Percentiles rank a stretch among this genome's conserved stretches.
phyloP scores from a whole-genome alignment of 2,329 filamentous ascomycete genomes.

The Tolypocladium album region DNA sequence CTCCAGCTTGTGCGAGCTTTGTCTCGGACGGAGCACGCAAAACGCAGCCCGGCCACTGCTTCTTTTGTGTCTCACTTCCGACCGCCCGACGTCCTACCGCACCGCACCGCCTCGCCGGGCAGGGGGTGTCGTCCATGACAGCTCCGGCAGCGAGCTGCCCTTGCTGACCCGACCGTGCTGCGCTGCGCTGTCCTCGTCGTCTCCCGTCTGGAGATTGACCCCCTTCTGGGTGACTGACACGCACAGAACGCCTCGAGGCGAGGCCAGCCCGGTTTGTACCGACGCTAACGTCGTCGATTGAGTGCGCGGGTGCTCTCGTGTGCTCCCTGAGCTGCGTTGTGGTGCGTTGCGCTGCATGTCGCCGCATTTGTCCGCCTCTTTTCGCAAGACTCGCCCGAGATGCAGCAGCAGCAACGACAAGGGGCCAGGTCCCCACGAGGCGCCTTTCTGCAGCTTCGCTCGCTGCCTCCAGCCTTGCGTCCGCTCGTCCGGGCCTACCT shows the following conservation, averaged over 20 bases:
- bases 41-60: background rate
- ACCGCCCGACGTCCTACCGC: background rate
- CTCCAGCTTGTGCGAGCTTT: background rate
- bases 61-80: background rate
- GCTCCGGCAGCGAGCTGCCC: background rate
- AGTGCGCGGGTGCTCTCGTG: background rate
- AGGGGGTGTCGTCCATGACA: background rate
- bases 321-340: background rate
- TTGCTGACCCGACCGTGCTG: background rate
- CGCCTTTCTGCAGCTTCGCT: conserved; percentile 10
- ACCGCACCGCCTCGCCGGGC: background rate
- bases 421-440: background rate
- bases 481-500: conserved; percentile 50
- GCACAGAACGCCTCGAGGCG: background rate
- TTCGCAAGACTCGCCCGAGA: background rate
- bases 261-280: conserved; percentile 1
- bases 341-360: background rate
- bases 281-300: background rate
- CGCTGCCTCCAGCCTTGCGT: conserved; percentile 38
- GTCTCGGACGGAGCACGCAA: background rate
- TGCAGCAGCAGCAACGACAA: conserved; percentile 1
- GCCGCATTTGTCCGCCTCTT: background rate
- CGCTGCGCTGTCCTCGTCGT: background rate
- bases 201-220: too few relatives aligned
- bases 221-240: too few relatives aligned